A percentile compares a stretch with the other conserved stretches of the same genome.
These are phyloP conservation scores for Talaromyces stipitatus DNA, from an alignment of 495 filamentous ascomycete species.

Conservation along the genomic window DNA sequence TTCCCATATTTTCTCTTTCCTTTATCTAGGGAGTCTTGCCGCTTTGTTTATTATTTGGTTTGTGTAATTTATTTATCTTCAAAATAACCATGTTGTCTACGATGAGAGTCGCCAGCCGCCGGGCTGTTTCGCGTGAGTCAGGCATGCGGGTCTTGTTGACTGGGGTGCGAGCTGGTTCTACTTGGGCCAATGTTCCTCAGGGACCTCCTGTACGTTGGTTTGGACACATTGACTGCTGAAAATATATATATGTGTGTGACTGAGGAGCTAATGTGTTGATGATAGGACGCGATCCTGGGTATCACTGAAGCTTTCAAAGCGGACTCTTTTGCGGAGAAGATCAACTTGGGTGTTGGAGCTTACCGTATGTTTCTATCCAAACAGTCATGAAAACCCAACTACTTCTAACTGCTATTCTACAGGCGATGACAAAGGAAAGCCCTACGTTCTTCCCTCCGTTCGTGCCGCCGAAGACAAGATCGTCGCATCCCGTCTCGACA, in stretches of 20 bases:
- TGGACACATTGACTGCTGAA: slow-evolving; percentile 3
- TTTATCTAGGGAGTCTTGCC: too few relatives aligned
- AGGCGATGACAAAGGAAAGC: slow-evolving; percentile 93
- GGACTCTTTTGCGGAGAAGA: slow-evolving; percentile 84
- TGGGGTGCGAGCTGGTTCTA: slow-evolving; percentile 63
- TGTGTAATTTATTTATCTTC: background rate
- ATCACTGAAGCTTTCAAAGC: slow-evolving; percentile 99
- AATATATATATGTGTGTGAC: too few relatives aligned
- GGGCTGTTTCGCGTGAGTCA: slow-evolving; percentile 41
- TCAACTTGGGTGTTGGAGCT: slow-evolving; percentile 76
- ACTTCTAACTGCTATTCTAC: slow-evolving; percentile 6
- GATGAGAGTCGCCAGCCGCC: slow-evolving; percentile 47
- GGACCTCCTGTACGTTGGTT: slow-evolving; percentile 74
- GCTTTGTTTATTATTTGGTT: too few relatives aligned
- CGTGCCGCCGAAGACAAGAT: slow-evolving; percentile 82
- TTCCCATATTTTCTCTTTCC: background rate
- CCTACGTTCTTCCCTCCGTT: slow-evolving; percentile 93
- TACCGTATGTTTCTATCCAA: slow-evolving; percentile 35
- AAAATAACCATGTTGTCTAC: slow-evolving; percentile 46
- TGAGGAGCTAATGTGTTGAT: background rate
- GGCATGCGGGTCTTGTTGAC: slow-evolving; percentile 38
- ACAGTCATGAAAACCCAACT: background rate
- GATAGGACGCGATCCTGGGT: slow-evolving; percentile 75
- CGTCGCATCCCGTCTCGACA: slow-evolving; percentile 68
- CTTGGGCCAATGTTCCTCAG: slow-evolving; percentile 85